These are phyloP conservation scores for Thuja plicata DNA, from an alignment of 83 land plant genomes.

Conservation along the genomic window DNA sequence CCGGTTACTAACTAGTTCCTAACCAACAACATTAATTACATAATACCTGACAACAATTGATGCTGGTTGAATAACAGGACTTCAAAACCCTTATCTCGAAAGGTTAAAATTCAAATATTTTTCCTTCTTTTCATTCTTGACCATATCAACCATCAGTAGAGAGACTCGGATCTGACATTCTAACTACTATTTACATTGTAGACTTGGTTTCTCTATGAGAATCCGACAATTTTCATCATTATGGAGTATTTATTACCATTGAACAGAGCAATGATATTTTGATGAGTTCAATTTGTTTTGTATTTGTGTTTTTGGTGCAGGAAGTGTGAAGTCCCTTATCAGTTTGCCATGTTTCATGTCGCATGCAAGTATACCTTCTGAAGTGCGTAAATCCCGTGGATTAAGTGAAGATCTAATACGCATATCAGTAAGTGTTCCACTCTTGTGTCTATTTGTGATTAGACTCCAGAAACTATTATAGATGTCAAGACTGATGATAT, in stretches of 20 bases:
- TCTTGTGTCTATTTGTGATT: background rate
- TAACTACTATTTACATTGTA: background rate
- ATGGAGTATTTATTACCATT: background rate
- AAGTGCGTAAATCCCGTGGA: slow-evolving; percentile 82
- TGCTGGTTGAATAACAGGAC: background rate
- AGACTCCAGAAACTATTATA: background rate
- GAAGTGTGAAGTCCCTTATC: slow-evolving; percentile 97
- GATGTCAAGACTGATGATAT: background rate
- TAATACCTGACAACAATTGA: too few relatives aligned
- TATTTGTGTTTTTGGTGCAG: slow-evolving; percentile 33
- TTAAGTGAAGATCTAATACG: slow-evolving; percentile 85
- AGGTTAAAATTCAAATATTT: background rate
- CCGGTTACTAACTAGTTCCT: too few relatives aligned
- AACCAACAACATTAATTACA: too few relatives aligned
- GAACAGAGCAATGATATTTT: background rate
- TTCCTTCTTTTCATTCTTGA: background rate
- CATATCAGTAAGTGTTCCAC: slow-evolving; percentile 55
- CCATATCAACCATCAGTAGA: background rate
- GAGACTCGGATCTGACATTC: background rate
- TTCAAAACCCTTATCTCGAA: background rate
- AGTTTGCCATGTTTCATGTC: slow-evolving; percentile 99
- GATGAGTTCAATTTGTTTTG: background rate
- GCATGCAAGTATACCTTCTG: slow-evolving; percentile 90
- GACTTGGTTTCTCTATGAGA: background rate
- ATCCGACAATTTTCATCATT: background rate